A percentile compares a stretch with the other conserved stretches of the same genome.
phyloP scores from a whole-genome alignment of 2,329 filamentous ascomycete genomes.

The Aspergillus fructus region DNA sequence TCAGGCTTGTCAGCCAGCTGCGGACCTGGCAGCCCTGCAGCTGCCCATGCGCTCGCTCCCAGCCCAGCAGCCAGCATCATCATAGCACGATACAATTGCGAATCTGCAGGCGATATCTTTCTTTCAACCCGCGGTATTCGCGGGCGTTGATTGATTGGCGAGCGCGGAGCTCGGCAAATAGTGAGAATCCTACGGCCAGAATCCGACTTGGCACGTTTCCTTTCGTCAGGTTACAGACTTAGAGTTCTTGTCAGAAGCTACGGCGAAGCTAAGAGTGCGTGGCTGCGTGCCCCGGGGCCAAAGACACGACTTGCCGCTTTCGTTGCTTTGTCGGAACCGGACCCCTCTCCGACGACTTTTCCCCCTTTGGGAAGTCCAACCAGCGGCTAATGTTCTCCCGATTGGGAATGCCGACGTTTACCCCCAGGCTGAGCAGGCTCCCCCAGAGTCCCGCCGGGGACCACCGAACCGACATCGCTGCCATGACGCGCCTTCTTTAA shows the following conservation, averaged over 20 bases:
- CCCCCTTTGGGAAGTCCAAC: not conserved
- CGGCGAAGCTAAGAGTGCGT: not conserved
- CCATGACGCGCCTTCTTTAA: not conserved
- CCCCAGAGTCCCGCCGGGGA: not conserved
- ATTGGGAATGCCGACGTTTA: constrained; percentile 1
- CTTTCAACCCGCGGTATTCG: not conserved
- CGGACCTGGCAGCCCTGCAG: not conserved
- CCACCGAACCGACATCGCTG: not conserved
- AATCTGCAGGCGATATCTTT: not conserved
- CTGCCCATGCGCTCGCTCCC: not conserved
- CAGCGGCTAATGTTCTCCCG: not conserved
- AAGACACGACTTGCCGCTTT: not conserved
- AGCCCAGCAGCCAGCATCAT: not conserved
- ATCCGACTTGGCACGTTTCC: constrained; percentile 2
- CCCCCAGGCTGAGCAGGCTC: no score
- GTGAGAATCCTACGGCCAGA: not conserved
- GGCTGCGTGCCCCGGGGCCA: not conserved
- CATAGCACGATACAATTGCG: not conserved
- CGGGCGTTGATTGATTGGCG: not conserved
- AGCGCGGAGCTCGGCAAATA: not conserved
- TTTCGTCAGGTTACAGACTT: not conserved
- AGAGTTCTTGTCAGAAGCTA: not conserved
- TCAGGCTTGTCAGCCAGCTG: not conserved
- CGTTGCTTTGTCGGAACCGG: not conserved
- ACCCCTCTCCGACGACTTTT: not conserved